phyloP scores from a whole-genome alignment of 2,329 filamentous ascomycete species.

The Talaromyces funiculosus region DNA sequence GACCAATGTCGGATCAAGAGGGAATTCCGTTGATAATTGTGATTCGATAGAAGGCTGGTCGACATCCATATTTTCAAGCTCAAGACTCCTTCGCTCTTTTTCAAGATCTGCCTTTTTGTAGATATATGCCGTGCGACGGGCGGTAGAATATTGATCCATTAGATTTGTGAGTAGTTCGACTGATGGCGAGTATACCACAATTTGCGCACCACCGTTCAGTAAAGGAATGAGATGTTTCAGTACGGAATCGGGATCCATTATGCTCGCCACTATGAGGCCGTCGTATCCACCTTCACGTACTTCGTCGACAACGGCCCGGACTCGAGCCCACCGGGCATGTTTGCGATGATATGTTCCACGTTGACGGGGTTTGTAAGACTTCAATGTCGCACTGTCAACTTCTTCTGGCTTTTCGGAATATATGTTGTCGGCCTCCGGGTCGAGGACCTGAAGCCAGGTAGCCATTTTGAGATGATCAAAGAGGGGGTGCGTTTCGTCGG shows the following conservation, averaged over 20 bases:
- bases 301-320: conserved; percentile 66
- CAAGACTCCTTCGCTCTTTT: conserved; percentile 26
- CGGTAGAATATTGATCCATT: conserved; percentile 78
- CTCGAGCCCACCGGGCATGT: conserved; percentile 71
- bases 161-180: conserved; percentile 73
- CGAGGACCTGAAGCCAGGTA: conserved; percentile 85
- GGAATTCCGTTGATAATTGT: conserved; percentile 61
- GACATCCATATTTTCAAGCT: conserved; percentile 16
- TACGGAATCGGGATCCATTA: conserved; percentile 74
- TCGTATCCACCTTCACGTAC: conserved; percentile 72
- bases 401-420: conserved; percentile 62
- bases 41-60: conserved; percentile 16
- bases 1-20: conserved; percentile 77
- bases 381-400: conserved; percentile 56
- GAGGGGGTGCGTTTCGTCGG: conserved; percentile 66
- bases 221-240: conserved; percentile 72
- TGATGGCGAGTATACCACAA: conserved; percentile 78
- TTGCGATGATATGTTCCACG: conserved; percentile 85
- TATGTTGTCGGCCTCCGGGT: conserved; percentile 67
- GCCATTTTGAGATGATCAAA: conserved; percentile 74
- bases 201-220: conserved; percentile 72
- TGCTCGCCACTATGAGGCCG: conserved; percentile 73
- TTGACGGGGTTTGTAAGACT: conserved; percentile 71
- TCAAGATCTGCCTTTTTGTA: conserved; percentile 30
- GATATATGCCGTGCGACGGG: conserved; percentile 67